These are phyloP conservation scores for Chrysanthemum lavandulifolium DNA, from an alignment of 129 eudicot species.

Conservation along the genomic window DNA sequence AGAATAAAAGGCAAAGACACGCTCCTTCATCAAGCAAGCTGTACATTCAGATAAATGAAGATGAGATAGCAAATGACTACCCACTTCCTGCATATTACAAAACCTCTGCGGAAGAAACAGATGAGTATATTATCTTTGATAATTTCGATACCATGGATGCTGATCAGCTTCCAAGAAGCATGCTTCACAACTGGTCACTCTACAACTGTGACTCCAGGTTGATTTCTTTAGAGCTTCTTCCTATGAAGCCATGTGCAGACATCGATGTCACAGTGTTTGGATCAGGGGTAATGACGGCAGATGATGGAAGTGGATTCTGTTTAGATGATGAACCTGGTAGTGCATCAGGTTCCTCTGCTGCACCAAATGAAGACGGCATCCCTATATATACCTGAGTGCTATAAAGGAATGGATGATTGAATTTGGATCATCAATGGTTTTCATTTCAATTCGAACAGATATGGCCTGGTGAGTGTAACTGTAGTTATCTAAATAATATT, in stretches of 20 bases:
- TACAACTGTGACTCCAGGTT: constrained; percentile 90
- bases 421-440: constrained; percentile 88
- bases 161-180: constrained; percentile 78
- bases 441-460: constrained; percentile 88
- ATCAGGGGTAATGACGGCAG: constrained; percentile 79
- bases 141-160: constrained; percentile 47
- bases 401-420: constrained; percentile 98
- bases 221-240: constrained; percentile 91
- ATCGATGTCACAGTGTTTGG: constrained; percentile 94
- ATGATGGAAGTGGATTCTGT: constrained; percentile 91
- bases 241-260: constrained; percentile 97
- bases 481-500: no score
- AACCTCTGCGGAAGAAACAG: constrained; percentile 54
- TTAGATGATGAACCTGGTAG: constrained; percentile 59
- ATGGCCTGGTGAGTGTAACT: constrained; percentile 69
- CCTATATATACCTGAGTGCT: constrained; percentile 85
- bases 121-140: constrained; percentile 62
- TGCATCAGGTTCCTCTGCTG: constrained; percentile 48
- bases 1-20: constrained; percentile 42
- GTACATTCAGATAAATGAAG: constrained; percentile 72
- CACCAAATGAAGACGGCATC: constrained; percentile 64
- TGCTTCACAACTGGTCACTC: constrained; percentile 96
- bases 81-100: constrained; percentile 83
- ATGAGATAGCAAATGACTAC: constrained; percentile 74
- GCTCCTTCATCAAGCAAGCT: constrained; percentile 42